Conservation (phyloP, 495 filamentous ascomycete species). For the Elasticomyces elasticus region DNA sequence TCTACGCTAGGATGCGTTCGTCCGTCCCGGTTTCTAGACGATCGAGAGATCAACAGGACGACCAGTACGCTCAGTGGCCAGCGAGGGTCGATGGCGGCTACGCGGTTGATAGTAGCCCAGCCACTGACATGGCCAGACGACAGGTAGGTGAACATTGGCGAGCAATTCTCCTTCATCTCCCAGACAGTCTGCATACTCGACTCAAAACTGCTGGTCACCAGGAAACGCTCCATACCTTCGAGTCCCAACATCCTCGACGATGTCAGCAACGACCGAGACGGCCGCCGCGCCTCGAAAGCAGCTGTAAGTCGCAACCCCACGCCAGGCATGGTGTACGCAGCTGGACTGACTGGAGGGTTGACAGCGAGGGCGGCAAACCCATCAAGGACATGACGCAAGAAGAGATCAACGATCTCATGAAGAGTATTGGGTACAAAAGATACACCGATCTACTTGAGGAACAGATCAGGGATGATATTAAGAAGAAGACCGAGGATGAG, state of each 20-base stretch:
- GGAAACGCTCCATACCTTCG: background rate
- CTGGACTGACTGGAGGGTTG: background rate
- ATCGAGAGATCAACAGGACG: background rate
- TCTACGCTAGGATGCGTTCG: background rate
- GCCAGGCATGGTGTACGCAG: too few relatives aligned
- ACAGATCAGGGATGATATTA: constrained; percentile 1
- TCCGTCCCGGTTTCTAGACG: background rate
- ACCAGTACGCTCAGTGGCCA: background rate
- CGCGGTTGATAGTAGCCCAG: too few relatives aligned
- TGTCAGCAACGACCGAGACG: background rate
- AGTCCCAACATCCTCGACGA: background rate
- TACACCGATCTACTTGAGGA: background rate
- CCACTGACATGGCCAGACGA: background rate
- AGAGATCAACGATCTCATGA: background rate
- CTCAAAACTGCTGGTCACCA: too few relatives aligned
- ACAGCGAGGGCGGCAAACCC: background rate
- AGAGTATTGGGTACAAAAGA: background rate
- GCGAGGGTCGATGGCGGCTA: background rate
- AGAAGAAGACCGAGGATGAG: constrained; percentile 4
- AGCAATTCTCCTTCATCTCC: too few relatives aligned
- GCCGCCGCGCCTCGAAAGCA: background rate
- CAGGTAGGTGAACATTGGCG: background rate
- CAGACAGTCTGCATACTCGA: too few relatives aligned
- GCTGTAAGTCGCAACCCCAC: background rate
- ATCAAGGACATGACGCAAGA: constrained; percentile 5